Evolutionary conservation across 257 asterid genomes (phyloP).

Genomic region (Dorcoceras hygrometricum): DNA sequence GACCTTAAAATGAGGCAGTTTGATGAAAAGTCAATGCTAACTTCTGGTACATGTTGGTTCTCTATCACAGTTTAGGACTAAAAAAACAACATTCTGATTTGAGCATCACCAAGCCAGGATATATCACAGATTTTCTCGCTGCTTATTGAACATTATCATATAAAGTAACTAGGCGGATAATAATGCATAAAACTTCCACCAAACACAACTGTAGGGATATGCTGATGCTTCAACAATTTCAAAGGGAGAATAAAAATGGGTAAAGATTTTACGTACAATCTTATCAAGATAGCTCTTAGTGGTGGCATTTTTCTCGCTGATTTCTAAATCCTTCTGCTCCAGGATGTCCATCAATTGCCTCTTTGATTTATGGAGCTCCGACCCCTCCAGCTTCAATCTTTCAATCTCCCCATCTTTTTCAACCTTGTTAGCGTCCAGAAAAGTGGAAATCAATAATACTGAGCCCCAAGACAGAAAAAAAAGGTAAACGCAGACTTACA

Average conservation of each 20-base stretch:
- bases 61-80: background rate
- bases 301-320: constrained; percentile 75
- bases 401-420: constrained; percentile 83
- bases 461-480: constrained; percentile 9
- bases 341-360: constrained; percentile 82
- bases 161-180: background rate
- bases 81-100: constrained; percentile 6
- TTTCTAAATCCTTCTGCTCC: constrained; percentile 75
- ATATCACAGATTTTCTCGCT: background rate
- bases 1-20: constrained; percentile 41
- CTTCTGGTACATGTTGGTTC: too few relatives aligned
- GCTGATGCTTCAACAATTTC: background rate
- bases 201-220: background rate
- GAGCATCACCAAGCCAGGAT: background rate
- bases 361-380: constrained; percentile 76
- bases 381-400: constrained; percentile 56
- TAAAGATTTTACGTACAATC: constrained; percentile 46
- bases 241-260: background rate
- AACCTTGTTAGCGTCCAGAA: constrained; percentile 35
- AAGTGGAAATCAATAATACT: background rate
- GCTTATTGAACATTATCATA: background rate
- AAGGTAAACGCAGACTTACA: constrained; percentile 36
- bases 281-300: constrained; percentile 85
- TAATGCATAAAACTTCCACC: background rate
- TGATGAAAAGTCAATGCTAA: too few relatives aligned